Conservation (phyloP, 78 protist species). For the slime mould (Dictyostelium discoideum) region DNA sequence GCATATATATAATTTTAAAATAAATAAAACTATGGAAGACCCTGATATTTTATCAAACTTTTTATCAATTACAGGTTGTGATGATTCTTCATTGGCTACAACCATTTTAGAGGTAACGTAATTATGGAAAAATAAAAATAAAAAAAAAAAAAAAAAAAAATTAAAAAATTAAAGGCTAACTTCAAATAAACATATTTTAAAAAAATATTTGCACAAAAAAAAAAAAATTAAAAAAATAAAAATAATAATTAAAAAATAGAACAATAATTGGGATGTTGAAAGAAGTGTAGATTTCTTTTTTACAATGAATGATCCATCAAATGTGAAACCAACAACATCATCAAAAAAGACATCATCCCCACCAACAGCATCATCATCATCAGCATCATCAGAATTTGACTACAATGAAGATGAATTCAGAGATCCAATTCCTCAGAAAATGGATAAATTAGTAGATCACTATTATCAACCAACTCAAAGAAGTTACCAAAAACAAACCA, state of each 20-base stretch:
- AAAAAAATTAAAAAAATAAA: background rate
- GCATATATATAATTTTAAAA: too few species aligned
- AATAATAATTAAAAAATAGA: background rate
- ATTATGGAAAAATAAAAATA: background rate
- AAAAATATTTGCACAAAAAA: background rate
- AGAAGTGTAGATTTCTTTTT: slow-evolving; percentile 53
- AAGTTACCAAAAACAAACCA: slow-evolving; percentile 14
- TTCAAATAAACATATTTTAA: too few species aligned
- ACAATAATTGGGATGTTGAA: slow-evolving; percentile 66
- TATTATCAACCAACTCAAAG: background rate
- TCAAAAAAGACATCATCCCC: background rate
- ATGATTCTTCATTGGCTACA: background rate
- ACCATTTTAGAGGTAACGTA: slow-evolving; percentile 15
- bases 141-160: too few species aligned
- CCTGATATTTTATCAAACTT: slow-evolving; percentile 4
- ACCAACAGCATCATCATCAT: background rate
- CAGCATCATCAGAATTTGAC: background rate
- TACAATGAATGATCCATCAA: background rate
- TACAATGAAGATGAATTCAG: slow-evolving; percentile 37
- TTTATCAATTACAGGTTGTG: slow-evolving; percentile 19
- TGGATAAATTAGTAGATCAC: slow-evolving; percentile 38
- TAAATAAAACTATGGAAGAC: background rate
- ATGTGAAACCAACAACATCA: background rate
- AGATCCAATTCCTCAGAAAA: slow-evolving; percentile 50
- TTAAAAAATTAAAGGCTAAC: too few species aligned